Percentiles rank a stretch among this genome's conserved stretches.
Evolutionary conservation across 176 grass and related monocot genomes (phyloP).

Genomic region (Carex myosuroides): DNA sequence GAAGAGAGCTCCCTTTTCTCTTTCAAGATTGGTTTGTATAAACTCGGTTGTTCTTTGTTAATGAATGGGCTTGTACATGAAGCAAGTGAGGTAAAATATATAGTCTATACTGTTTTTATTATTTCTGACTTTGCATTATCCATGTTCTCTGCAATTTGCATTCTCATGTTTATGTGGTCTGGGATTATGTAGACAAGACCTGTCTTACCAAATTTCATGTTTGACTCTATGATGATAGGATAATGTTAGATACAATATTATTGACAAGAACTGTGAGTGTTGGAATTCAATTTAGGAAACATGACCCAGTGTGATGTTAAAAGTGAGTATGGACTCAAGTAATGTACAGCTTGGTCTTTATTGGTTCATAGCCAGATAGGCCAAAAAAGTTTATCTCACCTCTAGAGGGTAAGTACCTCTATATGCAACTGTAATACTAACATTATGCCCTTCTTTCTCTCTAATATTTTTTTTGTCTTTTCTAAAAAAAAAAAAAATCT

Average conservation of each 20-base stretch:
- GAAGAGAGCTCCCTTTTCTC: conserved; percentile 77
- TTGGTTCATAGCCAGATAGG: neutral
- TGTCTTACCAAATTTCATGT: neutral
- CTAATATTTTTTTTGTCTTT: neutral
- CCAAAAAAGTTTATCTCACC: neutral
- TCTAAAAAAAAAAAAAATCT: too few relatives aligned
- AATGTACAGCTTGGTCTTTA: neutral
- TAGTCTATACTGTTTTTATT: neutral
- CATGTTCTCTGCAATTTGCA: neutral
- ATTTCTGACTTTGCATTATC: neutral
- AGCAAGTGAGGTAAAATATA: conserved; percentile 61
- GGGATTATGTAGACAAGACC: neutral
- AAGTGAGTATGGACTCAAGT: neutral
- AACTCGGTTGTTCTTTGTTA: conserved; percentile 68
- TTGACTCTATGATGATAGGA: neutral
- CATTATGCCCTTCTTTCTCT: neutral
- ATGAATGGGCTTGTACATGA: conserved; percentile 97
- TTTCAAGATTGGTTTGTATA: conserved; percentile 82
- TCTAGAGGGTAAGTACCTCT: neutral
- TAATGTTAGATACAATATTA: neutral
- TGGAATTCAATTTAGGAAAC: neutral
- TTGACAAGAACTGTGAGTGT: too few relatives aligned
- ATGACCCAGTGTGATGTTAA: neutral
- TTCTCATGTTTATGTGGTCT: neutral
- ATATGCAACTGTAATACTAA: neutral